Percentiles rank a stretch among this genome's conserved stretches.
Evolutionary conservation across 768 basidiomycete genomes (phyloP).

Genomic region (Lentinula aciculospora): DNA sequence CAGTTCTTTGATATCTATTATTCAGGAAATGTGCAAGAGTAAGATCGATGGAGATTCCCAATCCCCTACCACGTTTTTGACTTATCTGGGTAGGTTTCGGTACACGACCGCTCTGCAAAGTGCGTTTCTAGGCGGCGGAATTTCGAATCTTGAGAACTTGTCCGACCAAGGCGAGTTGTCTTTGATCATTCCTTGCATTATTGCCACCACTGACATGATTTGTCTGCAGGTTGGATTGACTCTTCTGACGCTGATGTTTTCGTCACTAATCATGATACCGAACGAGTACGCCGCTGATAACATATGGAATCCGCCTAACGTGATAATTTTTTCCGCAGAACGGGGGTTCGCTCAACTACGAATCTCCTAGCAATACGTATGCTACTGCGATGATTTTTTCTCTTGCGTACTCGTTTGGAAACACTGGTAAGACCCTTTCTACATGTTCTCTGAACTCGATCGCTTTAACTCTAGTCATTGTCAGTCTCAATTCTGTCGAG

Average conservation of each 20-base stretch:
- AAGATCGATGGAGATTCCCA: conserved; percentile 7
- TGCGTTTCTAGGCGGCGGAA: conserved; percentile 46
- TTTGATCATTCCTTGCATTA: no score
- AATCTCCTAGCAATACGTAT: conserved; percentile 64
- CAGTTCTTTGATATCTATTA: not conserved
- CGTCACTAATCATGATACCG: conserved; percentile 68
- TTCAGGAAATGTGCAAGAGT: conserved; percentile 62
- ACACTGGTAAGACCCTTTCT: not conserved
- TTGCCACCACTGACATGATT: not conserved
- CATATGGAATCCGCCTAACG: no score
- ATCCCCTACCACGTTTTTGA: not conserved
- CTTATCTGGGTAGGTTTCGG: conserved; percentile 37
- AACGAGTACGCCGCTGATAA: conserved; percentile 31
- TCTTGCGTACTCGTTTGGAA: conserved; percentile 63
- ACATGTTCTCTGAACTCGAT: not conserved
- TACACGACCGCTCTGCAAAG: conserved; percentile 47
- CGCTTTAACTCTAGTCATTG: no score
- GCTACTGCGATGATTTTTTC: conserved; percentile 57
- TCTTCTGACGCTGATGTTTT: conserved; percentile 55
- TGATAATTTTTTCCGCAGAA: conserved; percentile 24
- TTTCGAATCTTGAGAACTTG: conserved; percentile 46
- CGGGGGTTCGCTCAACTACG: conserved; percentile 47
- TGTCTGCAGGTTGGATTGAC: conserved; percentile 47
- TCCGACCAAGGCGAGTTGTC: conserved; percentile 37
- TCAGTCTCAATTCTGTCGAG: conserved; percentile 56